Evolutionary conservation across 2,329 filamentous ascomycete species (phyloP).

Genomic region (Colletotrichum aenigma): DNA sequence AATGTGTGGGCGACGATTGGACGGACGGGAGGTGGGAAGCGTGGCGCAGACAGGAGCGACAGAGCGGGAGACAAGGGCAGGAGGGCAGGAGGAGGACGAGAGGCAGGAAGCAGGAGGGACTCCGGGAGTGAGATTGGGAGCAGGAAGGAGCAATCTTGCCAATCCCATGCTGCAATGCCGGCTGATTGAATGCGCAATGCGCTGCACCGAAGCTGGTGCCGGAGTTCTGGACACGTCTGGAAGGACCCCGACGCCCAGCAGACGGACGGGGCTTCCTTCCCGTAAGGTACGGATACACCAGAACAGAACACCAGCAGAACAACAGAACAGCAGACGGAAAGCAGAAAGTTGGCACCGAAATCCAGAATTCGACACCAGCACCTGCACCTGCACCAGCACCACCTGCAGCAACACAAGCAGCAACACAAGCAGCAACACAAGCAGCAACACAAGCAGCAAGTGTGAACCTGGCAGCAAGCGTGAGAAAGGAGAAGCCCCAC

Average conservation of each 20-base stretch:
- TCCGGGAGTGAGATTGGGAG: neutral
- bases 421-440: too few relatives aligned
- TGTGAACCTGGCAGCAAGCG: neutral
- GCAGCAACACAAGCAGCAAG: neutral
- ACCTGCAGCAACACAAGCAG: neutral
- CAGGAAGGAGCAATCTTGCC: neutral
- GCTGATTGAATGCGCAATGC: neutral
- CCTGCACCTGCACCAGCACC: too few relatives aligned
- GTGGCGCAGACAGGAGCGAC: neutral
- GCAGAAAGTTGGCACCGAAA: neutral
- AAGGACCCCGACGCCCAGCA: neutral
- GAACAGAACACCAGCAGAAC: neutral
- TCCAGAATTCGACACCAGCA: neutral
- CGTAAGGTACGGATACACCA: neutral
- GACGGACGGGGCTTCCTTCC: neutral
- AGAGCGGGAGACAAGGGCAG: neutral
- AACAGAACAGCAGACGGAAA: neutral
- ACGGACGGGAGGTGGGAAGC: neutral
- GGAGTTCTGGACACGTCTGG: neutral
- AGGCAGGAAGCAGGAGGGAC: neutral
- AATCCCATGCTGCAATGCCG: neutral
- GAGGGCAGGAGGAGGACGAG: neutral
- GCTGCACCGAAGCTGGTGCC: neutral
- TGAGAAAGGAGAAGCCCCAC: slow-evolving; percentile 1
- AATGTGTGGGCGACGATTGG: neutral